Conservation (phyloP, 441 rosid species). For the Capsella rubella region DNA sequence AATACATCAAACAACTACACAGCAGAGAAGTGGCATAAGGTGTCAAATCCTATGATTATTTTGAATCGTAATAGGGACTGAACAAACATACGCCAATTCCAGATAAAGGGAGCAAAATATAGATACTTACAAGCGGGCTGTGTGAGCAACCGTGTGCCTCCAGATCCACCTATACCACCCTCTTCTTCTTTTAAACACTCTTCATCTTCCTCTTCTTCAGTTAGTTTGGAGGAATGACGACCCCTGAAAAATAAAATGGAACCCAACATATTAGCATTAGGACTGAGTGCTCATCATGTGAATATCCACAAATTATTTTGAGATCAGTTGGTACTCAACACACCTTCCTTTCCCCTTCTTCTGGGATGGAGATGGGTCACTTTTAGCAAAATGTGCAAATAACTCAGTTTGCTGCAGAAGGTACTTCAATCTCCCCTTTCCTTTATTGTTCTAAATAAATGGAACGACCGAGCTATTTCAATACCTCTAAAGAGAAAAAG, state of each 20-base stretch:
- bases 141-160: constrained; percentile 84
- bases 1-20: constrained; percentile 4
- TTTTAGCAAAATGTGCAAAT: constrained; percentile 96
- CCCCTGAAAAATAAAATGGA: constrained; percentile 57
- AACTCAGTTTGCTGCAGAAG: constrained; percentile 97
- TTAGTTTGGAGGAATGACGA: constrained; percentile 92
- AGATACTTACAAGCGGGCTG: constrained; percentile 89
- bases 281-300: not conserved
- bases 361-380: constrained; percentile 71
- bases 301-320: not conserved
- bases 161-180: constrained; percentile 76
- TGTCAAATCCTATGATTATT: constrained; percentile 6
- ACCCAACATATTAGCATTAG: constrained; percentile 10
- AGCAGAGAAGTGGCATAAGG: constrained; percentile 15
- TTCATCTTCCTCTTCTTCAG: constrained; percentile 99
- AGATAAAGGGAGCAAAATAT: constrained; percentile 12
- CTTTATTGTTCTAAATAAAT: constrained; percentile 72
- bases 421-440: constrained; percentile 91
- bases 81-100: not conserved
- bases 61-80: not conserved
- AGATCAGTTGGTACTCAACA: not conserved
- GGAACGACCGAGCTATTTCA: constrained; percentile 6
- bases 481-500: not conserved
- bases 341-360: constrained; percentile 93
- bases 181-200: constrained; percentile 96